phyloP scores from a whole-genome alignment of 345 rosid genomes.

The Durio zibethinus region DNA sequence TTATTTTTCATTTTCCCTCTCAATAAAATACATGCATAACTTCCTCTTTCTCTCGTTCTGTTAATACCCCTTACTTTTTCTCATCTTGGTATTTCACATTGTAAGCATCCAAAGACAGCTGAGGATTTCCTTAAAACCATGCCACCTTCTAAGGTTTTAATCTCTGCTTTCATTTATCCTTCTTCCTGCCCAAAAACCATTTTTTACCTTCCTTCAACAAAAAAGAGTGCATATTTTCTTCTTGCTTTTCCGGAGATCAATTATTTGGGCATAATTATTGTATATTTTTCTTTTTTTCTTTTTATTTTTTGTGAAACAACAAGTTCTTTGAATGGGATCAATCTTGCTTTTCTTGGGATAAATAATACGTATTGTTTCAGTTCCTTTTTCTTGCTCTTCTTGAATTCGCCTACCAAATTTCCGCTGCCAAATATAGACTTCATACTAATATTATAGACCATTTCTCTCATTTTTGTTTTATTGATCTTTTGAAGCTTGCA shows the following conservation, averaged over 20 bases:
- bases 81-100: slow-evolving; percentile 37
- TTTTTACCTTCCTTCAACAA: not conserved
- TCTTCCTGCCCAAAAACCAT: not conserved
- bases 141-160: slow-evolving; percentile 45
- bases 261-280: not conserved
- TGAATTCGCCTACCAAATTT: not conserved
- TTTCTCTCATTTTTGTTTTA: not conserved
- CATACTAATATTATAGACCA: not conserved
- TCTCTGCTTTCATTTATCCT: not conserved
- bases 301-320: not conserved
- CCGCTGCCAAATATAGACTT: not conserved
- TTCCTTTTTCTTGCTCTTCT: not conserved
- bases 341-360: not conserved
- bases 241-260: not conserved
- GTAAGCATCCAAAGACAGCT: slow-evolving; percentile 79
- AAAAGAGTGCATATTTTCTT: not conserved
- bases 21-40: not conserved
- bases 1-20: not conserved
- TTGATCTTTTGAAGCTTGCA: slow-evolving; percentile 27
- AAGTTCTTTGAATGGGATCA: not conserved
- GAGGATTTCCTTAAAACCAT: slow-evolving; percentile 62
- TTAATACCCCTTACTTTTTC: not conserved
- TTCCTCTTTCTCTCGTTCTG: not conserved
- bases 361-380: not conserved
- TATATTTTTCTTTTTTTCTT: not conserved